These are phyloP conservation scores for Terfezia boudieri DNA, from an alignment of 495 filamentous ascomycete species.

Conservation along the genomic window DNA sequence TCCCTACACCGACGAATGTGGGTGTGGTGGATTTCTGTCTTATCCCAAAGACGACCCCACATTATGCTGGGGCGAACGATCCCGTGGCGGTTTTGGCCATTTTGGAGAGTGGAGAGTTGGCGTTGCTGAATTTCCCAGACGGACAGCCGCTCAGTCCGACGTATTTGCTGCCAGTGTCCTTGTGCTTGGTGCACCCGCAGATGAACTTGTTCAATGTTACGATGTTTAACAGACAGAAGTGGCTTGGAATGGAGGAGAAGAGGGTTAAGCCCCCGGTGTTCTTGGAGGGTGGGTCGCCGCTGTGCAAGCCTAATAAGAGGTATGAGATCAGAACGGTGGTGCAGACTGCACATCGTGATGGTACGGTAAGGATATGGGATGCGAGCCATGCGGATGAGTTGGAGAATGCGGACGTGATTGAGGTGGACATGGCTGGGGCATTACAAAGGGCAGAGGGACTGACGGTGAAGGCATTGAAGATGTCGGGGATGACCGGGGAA, in stretches of 20 bases:
- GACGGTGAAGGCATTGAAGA: conserved; percentile 47
- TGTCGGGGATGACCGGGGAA: conserved; percentile 59
- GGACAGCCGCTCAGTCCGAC: conserved; percentile 78
- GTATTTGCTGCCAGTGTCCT: conserved; percentile 63
- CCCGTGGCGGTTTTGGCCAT: conserved; percentile 64
- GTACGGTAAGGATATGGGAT: conserved; percentile 75
- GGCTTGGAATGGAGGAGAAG: conserved; percentile 50
- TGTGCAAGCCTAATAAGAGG: conserved; percentile 39
- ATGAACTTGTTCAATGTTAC: conserved; percentile 44
- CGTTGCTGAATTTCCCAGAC: conserved; percentile 74
- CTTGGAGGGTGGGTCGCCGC: conserved; percentile 51
- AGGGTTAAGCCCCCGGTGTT: conserved; percentile 44
- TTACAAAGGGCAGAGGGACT: conserved; percentile 26
- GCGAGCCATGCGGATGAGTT: conserved; percentile 75
- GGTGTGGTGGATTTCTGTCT: conserved; percentile 62
- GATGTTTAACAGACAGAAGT: conserved; percentile 48
- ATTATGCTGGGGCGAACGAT: conserved; percentile 72
- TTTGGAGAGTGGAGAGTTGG: conserved; percentile 63
- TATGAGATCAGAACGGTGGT: conserved; percentile 63
- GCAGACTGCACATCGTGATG: conserved; percentile 66
- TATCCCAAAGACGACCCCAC: conserved; percentile 56
- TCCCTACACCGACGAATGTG: conserved; percentile 59
- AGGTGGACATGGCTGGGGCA: conserved; percentile 70
- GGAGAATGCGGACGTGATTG: conserved; percentile 59
- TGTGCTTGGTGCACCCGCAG: conserved; percentile 75